Conservation (phyloP, 352 stramenopile species). For the Phytophthora sp. region DNA sequence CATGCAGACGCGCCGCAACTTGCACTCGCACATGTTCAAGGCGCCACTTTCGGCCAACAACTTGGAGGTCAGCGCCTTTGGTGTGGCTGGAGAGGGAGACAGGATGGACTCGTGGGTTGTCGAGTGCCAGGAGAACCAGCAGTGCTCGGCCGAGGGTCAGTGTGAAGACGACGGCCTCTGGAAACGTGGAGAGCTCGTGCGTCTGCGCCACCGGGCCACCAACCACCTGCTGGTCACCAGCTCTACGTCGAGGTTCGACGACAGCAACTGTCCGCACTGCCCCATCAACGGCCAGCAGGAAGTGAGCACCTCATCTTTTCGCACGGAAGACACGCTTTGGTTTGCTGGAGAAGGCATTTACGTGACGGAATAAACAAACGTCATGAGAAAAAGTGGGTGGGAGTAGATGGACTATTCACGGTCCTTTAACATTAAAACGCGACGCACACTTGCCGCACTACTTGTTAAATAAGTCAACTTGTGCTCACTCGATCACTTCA, state of each 20-base stretch:
- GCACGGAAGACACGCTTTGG: constrained; percentile 68
- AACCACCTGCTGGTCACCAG: constrained; percentile 62
- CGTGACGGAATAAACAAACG: constrained; percentile 50
- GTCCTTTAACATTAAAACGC: constrained; percentile 36
- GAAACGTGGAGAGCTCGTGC: constrained; percentile 80
- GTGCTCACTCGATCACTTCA: constrained; percentile 58
- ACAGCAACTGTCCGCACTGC: constrained; percentile 82
- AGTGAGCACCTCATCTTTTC: constrained; percentile 64
- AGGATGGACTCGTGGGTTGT: constrained; percentile 74
- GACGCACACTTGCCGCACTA: constrained; percentile 13
- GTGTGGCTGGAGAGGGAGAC: constrained; percentile 81
- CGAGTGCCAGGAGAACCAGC: constrained; percentile 74
- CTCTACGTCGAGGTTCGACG: constrained; percentile 61
- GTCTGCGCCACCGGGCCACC: constrained; percentile 62
- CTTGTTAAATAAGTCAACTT: constrained; percentile 9
- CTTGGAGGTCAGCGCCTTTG: constrained; percentile 82
- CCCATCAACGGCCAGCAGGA: constrained; percentile 89
- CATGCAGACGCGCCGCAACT: constrained; percentile 72
- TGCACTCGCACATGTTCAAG: constrained; percentile 79
- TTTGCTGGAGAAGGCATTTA: constrained; percentile 87
- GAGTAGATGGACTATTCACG: constrained; percentile 15
- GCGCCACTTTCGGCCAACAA: constrained; percentile 67
- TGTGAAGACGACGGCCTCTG: constrained; percentile 78
- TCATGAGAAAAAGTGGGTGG: not conserved
- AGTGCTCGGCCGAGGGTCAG: constrained; percentile 70